A percentile compares a stretch with the other conserved stretches of the same genome.
phyloP scores from a whole-genome alignment of 2,329 filamentous ascomycete species.

The Neonectria faginata region DNA sequence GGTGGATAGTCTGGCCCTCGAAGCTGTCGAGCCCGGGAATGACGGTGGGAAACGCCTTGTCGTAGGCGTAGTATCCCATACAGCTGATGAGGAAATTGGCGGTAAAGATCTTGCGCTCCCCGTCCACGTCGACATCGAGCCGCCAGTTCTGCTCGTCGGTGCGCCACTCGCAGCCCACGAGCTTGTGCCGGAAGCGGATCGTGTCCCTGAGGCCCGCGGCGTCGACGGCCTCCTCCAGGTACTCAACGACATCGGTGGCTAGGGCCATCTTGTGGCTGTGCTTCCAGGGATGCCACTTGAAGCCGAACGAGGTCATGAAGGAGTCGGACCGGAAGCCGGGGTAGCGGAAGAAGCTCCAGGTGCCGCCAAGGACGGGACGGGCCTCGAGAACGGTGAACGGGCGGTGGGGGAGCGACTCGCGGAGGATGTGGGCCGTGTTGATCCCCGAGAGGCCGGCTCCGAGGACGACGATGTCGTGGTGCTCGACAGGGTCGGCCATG shows the following conservation, averaged over 20 bases:
- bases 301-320: conserved; percentile 71
- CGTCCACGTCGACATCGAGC: conserved; percentile 56
- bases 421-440: conserved; percentile 76
- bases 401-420: conserved; percentile 65
- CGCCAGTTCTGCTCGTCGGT: conserved; percentile 68
- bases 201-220: conserved; percentile 64
- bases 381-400: conserved; percentile 76
- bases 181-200: conserved; percentile 63
- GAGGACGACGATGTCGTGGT: conserved; percentile 70
- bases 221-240: conserved; percentile 64
- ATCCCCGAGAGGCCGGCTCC: conserved; percentile 81
- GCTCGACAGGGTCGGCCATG: conserved; percentile 38
- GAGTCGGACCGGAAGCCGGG: conserved; percentile 78
- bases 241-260: conserved; percentile 63
- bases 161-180: conserved; percentile 65
- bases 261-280: conserved; percentile 63
- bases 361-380: conserved; percentile 75
- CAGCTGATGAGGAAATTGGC: conserved; percentile 70
- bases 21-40: conserved; percentile 78
- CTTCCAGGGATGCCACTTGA: conserved; percentile 79
- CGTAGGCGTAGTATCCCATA: conserved; percentile 78
- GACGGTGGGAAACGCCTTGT: conserved; percentile 66
- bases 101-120: conserved; percentile 46
- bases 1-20: conserved; percentile 72
- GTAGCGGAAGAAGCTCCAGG: conserved; percentile 83